Conservation (phyloP, 805 yeast genomes). For the Nakazawaea peltata region DNA sequence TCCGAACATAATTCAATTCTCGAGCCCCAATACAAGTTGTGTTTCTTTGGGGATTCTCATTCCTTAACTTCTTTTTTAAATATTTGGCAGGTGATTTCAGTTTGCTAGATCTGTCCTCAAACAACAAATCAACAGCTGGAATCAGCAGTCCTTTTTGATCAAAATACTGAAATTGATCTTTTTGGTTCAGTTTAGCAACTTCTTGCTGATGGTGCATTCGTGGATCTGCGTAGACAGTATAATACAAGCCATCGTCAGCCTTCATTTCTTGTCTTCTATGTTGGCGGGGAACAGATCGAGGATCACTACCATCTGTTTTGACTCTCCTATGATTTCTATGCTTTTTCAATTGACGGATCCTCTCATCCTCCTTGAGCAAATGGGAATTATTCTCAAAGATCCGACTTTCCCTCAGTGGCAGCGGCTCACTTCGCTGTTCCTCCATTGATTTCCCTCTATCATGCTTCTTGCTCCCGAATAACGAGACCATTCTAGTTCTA, state of each 20-base stretch:
- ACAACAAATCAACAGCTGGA: constrained; percentile 7
- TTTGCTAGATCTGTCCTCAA: constrained; percentile 1
- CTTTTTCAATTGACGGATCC: neutral
- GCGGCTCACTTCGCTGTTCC: too few relatives aligned
- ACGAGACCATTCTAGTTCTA: too few relatives aligned
- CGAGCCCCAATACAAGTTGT: constrained; percentile 5
- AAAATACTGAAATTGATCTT: neutral
- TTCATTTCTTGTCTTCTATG: too few relatives aligned
- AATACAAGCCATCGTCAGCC: neutral
- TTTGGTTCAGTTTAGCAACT: too few relatives aligned
- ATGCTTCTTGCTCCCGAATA: too few relatives aligned
- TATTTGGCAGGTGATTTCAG: neutral
- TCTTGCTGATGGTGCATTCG: too few relatives aligned
- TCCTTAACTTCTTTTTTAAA: constrained; percentile 4
- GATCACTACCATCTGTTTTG: neutral
- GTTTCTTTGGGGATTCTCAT: neutral
- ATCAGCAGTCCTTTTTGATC: constrained; percentile 3
- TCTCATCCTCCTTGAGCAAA: neutral
- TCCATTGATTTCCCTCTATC: too few relatives aligned
- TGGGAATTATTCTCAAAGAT: constrained; percentile 1
- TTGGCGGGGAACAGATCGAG: too few relatives aligned
- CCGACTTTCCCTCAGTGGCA: neutral
- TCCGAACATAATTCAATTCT: neutral
- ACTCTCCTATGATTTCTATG: neutral
- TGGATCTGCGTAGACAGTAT: constrained; percentile 7